Base-by-base conservation (phyloP, 2,329 filamentous ascomycete species). In the Alternaria dauci region DNA sequence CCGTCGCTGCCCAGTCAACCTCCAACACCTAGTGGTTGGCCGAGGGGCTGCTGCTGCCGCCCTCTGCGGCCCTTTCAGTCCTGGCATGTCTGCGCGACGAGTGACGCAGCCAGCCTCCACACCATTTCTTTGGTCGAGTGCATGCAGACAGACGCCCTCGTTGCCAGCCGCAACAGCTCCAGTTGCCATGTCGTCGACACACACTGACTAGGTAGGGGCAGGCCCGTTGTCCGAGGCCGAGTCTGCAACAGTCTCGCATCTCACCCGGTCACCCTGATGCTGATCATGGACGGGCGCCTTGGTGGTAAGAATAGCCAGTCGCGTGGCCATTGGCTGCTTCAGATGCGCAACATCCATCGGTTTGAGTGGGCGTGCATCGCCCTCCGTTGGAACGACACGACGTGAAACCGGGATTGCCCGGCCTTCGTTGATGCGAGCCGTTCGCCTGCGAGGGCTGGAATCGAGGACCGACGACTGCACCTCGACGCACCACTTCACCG, bases 401-500 rank as follows among this genome's bases (percentile, higher is more conserved):
- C 50, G 42, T 65, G 61, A 63, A 68, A 67, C 72, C 72, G 70
- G 71, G 54, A 62, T 65, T 61, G 71, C 66, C 71, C 70, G 68
- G 65, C 38, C 60, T 41, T 54, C 51, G 46, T 36, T 47, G 57
- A 50, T 62, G 48, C 62, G 42, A 59, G 54, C 55, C 52, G 50
- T 55, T 55, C 56, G 52, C 53, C 50, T 54, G 44, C 47, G 46
- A 48, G 46, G 30, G 46, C 46, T 36, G 30, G 25, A 36, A n/a
- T n/a, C n/a, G 34, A 38, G 28, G 53, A 39, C 46, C 36, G 44
- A 41, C 36, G 44, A 41, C 32, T 23, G 26, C 32, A 18, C 26
- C 41, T 41, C 51, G 26, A 44, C 34, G 46, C 54, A 23, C 36
- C 42, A 32, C 32, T 36, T 57, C 60, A 60, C 60, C 57, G 57